A percentile compares a stretch with the other conserved stretches of the same genome.
Conservation (phyloP, 495 filamentous ascomycete genomes). For the Tuber aestivum region DNA sequence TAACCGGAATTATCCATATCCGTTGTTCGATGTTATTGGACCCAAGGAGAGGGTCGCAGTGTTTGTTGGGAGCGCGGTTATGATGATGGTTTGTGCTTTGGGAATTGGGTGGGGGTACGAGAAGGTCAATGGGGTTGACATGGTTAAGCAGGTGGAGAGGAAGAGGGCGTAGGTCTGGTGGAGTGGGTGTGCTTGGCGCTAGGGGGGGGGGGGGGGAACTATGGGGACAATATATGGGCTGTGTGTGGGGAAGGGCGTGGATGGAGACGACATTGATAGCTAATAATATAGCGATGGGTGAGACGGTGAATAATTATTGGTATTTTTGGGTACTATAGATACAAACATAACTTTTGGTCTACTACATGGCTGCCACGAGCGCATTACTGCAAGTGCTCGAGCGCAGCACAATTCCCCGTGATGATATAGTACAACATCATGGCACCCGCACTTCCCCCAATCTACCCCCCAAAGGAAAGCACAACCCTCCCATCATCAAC, state of each 20-base stretch:
- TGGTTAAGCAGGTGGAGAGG: slow-evolving; percentile 41
- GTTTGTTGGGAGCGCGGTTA: slow-evolving; percentile 61
- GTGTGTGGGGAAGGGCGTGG: not conserved
- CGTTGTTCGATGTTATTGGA: slow-evolving; percentile 62
- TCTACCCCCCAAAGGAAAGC: not conserved
- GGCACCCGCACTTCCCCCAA: not conserved
- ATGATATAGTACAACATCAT: not conserved
- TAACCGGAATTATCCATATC: slow-evolving; percentile 64
- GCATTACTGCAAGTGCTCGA: not conserved
- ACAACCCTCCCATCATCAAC: not conserved
- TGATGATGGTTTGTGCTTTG: slow-evolving; percentile 66
- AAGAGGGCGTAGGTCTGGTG: slow-evolving; percentile 14
- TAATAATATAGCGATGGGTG: not conserved
- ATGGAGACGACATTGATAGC: not conserved
- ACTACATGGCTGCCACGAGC: not conserved
- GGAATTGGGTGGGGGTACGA: slow-evolving; percentile 63
- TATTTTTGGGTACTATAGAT: not conserved
- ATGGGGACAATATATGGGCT: not conserved
- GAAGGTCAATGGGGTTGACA: slow-evolving; percentile 59
- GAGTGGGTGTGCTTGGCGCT: slow-evolving; percentile 3
- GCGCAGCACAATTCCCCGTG: not conserved
- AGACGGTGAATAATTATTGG: not conserved
- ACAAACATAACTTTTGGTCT: not conserved
- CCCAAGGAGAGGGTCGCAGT: slow-evolving; percentile 59
- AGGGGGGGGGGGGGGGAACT: not conserved